A percentile compares a stretch with the other conserved stretches of the same genome.
Evolutionary conservation across 2,329 filamentous ascomycete species (phyloP).

Genomic region (Phialemoniopsis sp.): DNA sequence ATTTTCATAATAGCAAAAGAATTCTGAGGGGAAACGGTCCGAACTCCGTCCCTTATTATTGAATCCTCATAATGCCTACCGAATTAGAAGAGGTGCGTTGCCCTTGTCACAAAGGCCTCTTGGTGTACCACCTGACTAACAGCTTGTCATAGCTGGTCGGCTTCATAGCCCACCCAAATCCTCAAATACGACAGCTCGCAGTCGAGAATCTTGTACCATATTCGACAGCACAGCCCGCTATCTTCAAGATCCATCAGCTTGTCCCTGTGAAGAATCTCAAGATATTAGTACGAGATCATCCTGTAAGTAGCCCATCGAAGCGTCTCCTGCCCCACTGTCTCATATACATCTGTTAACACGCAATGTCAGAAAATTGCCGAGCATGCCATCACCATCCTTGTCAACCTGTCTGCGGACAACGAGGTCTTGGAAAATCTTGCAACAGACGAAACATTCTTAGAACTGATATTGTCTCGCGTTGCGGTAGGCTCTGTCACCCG

Average conservation of each 20-base stretch:
- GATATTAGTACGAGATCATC: constrained; percentile 77
- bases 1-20: too few species aligned
- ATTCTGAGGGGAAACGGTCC: too few species aligned
- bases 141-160: constrained; percentile 66
- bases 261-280: constrained; percentile 84
- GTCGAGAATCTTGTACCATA: constrained; percentile 85
- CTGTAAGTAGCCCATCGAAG: constrained; percentile 50
- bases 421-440: constrained; percentile 71
- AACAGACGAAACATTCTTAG: constrained; percentile 76
- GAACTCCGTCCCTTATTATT: too few species aligned
- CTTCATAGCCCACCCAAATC: constrained; percentile 89
- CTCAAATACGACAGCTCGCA: constrained; percentile 82
- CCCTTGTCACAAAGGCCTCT: not conserved
- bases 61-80: constrained; percentile 63
- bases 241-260: constrained; percentile 81
- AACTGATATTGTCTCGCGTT: constrained; percentile 67
- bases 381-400: constrained; percentile 83
- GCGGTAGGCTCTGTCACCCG: constrained; percentile 62
- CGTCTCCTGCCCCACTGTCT: too few species aligned
- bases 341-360: constrained; percentile 3
- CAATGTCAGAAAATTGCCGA: constrained; percentile 73
- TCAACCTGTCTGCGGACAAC: constrained; percentile 76
- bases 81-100: constrained; percentile 68
- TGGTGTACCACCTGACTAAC: constrained; percentile 1
- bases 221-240: constrained; percentile 63